A percentile compares a stretch with the other conserved stretches of the same genome.
These are phyloP conservation scores for Alternaria consortialis DNA, from an alignment of 2,329 filamentous ascomycete genomes.

Conservation along the genomic window DNA sequence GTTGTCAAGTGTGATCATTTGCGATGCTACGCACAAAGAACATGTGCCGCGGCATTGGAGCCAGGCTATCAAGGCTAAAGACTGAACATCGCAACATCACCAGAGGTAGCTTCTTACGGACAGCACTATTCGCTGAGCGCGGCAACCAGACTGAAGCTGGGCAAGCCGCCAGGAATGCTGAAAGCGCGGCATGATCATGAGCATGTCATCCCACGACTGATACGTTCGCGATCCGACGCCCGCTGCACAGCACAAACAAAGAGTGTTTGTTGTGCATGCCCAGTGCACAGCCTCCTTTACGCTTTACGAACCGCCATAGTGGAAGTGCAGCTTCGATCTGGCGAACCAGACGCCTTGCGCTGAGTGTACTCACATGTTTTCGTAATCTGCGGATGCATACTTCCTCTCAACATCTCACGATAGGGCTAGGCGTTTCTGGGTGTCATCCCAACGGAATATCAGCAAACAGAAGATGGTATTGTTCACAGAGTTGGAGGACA, in stretches of 20 bases:
- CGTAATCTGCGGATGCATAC: slow-evolving; percentile 3
- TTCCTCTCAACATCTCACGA: not conserved
- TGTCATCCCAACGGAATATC: not conserved
- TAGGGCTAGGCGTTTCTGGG: slow-evolving; percentile 5
- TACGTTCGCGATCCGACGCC: slow-evolving; percentile 12
- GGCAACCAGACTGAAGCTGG: slow-evolving; percentile 11
- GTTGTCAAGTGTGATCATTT: slow-evolving; percentile 5
- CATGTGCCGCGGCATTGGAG: slow-evolving; percentile 1
- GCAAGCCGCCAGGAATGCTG: slow-evolving; percentile 4
- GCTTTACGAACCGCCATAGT: slow-evolving; percentile 2
- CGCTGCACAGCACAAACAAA: slow-evolving; percentile 15
- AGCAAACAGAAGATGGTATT: not conserved
- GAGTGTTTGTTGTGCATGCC: slow-evolving; percentile 17
- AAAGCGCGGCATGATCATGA: slow-evolving; percentile 18
- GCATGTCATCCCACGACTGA: slow-evolving; percentile 12
- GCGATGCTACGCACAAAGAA: not conserved
- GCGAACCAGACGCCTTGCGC: slow-evolving; percentile 17
- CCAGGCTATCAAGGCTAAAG: not conserved
- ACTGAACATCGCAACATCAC: slow-evolving; percentile 4
- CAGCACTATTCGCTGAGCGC: slow-evolving; percentile 16
- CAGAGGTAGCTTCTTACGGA: slow-evolving; percentile 1
- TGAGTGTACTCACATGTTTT: slow-evolving; percentile 1
- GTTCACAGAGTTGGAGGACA: not conserved
- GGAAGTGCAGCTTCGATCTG: slow-evolving; percentile 2
- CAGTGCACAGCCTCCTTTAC: slow-evolving; percentile 25